Conservation (phyloP, 768 basidiomycete species). For the Lepiota brunneoincarnata region DNA sequence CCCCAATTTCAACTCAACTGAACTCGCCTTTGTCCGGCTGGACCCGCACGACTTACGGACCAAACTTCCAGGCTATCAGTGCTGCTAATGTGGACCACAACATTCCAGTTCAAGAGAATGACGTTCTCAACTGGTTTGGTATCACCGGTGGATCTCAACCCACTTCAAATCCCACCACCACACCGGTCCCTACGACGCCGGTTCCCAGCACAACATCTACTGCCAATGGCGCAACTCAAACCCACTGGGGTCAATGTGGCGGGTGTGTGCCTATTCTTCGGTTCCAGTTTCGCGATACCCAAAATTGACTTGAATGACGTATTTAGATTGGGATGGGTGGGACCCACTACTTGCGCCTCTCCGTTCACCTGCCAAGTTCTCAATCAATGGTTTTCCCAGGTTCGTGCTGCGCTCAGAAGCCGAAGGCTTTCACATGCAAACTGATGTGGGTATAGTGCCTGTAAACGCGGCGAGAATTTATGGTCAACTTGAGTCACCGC, state of each 20-base stretch:
- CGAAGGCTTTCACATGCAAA: constrained; percentile 2
- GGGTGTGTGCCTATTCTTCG: constrained; percentile 18
- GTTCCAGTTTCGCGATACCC: constrained; percentile 2
- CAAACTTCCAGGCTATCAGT: constrained; percentile 47
- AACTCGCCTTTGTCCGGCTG: constrained; percentile 44
- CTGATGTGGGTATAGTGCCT: constrained; percentile 10
- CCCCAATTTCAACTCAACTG: constrained; percentile 33
- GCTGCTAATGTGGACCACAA: constrained; percentile 49
- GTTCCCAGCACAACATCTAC: constrained; percentile 17
- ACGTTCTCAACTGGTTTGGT: constrained; percentile 48
- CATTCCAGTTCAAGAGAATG: constrained; percentile 45
- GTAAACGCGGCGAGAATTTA: neutral
- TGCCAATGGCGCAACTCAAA: constrained; percentile 16
- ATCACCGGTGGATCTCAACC: constrained; percentile 35
- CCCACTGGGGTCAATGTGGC: constrained; percentile 30
- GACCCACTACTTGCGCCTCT: constrained; percentile 22
- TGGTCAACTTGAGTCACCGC: constrained; percentile 3
- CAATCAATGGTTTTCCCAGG: constrained; percentile 24
- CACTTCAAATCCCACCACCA: constrained; percentile 13
- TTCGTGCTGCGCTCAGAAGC: constrained; percentile 6
- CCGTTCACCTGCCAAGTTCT: constrained; percentile 20
- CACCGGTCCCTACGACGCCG: constrained; percentile 13
- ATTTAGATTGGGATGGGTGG: constrained; percentile 25
- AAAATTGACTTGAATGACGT: neutral
- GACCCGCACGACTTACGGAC: constrained; percentile 46